These are phyloP conservation scores for Sphagnum tenellum DNA, from an alignment of 225 moss, liverwort and hornwort species.

Conservation along the genomic window DNA sequence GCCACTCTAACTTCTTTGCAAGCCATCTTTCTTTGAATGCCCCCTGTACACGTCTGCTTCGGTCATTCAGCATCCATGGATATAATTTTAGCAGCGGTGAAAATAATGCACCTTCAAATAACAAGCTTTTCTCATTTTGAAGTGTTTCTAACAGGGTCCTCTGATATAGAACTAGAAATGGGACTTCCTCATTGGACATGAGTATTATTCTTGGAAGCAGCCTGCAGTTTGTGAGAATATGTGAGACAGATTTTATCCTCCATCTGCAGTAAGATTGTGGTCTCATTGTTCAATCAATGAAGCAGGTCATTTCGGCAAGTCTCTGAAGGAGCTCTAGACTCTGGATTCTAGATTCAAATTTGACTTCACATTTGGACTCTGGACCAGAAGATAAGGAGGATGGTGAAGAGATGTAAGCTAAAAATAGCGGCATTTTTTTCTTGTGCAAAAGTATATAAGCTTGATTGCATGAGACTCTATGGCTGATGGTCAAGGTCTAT, in stretches of 20 bases:
- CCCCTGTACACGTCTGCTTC: conserved; percentile 20
- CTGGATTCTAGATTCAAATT: too few relatives aligned
- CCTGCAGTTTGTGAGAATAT: conserved; percentile 6
- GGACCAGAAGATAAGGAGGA: too few relatives aligned
- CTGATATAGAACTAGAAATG: conserved; percentile 26
- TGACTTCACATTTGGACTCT: too few relatives aligned
- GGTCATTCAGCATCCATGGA: conserved; percentile 33
- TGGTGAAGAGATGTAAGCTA: too few relatives aligned
- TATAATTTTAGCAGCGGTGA: conserved; percentile 29
- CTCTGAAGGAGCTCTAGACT: too few relatives aligned
- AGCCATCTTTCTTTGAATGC: conserved; percentile 32
- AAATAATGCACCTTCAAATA: conserved; percentile 13
- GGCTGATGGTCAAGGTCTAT: too few relatives aligned
- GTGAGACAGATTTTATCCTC: not conserved
- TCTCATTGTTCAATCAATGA: too few relatives aligned
- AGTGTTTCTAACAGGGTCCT: conserved; percentile 12
- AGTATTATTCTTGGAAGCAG: conserved; percentile 23
- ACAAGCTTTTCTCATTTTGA: conserved; percentile 11
- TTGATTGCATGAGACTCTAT: too few relatives aligned
- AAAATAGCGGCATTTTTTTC: too few relatives aligned
- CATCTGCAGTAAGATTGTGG: too few relatives aligned
- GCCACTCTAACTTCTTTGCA: conserved; percentile 38
- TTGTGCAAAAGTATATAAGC: too few relatives aligned
- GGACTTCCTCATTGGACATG: conserved; percentile 24
- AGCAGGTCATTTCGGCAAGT: too few relatives aligned